A percentile compares a stretch with the other conserved stretches of the same genome.
Conservation (phyloP, 2,329 filamentous ascomycete species). For the Fusarium sulawesiense region DNA sequence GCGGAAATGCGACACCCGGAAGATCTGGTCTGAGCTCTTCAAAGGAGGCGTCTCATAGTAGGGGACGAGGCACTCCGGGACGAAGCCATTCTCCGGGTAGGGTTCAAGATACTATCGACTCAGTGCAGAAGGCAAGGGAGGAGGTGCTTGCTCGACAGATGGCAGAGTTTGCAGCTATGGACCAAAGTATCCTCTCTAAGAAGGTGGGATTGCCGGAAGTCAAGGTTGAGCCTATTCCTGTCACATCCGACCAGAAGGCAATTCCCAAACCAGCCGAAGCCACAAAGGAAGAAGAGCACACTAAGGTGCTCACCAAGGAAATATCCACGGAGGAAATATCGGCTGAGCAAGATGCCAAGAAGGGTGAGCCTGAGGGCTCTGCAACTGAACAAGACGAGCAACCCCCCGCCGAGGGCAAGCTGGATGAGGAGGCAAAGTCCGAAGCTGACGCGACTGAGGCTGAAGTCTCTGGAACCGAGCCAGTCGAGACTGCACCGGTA, state of each 20-base stretch:
- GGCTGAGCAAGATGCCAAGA: background rate
- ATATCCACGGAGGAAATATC: background rate
- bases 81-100: constrained; percentile 58
- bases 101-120: constrained; percentile 43
- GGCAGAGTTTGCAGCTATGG: constrained; percentile 71
- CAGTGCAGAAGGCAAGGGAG: constrained; percentile 49
- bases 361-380: constrained; percentile 21
- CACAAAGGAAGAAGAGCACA: constrained; percentile 27
- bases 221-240: constrained; percentile 59
- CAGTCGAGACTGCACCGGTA: background rate
- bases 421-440: background rate
- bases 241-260: constrained; percentile 55
- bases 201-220: constrained; percentile 62
- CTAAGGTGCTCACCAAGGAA: background rate
- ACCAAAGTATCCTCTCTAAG: constrained; percentile 69
- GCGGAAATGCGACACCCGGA: constrained; percentile 49
- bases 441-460: background rate
- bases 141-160: constrained; percentile 60
- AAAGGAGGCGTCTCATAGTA: constrained; percentile 58
- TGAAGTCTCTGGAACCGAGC: background rate
- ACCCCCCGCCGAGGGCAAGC: background rate
- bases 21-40: constrained; percentile 53
- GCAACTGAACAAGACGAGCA: constrained; percentile 11
- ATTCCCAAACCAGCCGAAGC: constrained; percentile 43
- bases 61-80: constrained; percentile 47